These are phyloP conservation scores for Fusarium solani-melongenae DNA, from an alignment of 2,329 filamentous ascomycete species.

Conservation along the genomic window DNA sequence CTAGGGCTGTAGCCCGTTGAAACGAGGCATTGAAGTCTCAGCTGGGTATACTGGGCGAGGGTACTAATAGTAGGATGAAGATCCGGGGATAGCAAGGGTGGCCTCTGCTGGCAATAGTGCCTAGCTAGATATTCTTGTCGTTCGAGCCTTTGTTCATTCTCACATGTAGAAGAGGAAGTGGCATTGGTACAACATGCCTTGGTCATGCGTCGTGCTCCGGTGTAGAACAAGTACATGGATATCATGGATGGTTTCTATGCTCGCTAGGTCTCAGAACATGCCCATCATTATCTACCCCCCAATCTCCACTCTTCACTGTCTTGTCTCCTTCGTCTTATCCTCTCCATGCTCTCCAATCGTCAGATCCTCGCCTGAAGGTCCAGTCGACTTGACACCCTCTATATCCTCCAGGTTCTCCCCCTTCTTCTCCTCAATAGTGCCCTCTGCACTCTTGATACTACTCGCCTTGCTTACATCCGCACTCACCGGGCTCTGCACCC, in stretches of 20 bases:
- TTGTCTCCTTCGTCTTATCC: slow-evolving; percentile 3
- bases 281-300: neutral
- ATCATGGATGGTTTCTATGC: slow-evolving; percentile 3
- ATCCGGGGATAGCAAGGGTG: neutral
- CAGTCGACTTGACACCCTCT: slow-evolving; percentile 51
- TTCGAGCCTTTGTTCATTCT: neutral
- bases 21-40: neutral
- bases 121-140: neutral
- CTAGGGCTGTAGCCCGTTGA: neutral
- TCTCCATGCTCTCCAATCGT: slow-evolving; percentile 18
- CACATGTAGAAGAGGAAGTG: neutral
- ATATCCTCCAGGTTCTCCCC: slow-evolving; percentile 39
- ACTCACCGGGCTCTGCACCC: slow-evolving; percentile 73
- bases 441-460: slow-evolving; percentile 64
- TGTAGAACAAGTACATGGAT: slow-evolving; percentile 3
- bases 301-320: neutral
- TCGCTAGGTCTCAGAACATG: neutral
- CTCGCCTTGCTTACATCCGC: slow-evolving; percentile 77
- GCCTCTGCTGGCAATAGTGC: neutral
- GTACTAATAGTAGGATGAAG: neutral
- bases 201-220: too few species aligned
- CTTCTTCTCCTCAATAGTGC: slow-evolving; percentile 7
- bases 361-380: slow-evolving; percentile 51
- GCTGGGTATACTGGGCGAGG: neutral
- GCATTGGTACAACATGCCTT: neutral